Conservation (phyloP, 1,284 basidiomycete genomes). For the Ceraceosorus bombacis region DNA sequence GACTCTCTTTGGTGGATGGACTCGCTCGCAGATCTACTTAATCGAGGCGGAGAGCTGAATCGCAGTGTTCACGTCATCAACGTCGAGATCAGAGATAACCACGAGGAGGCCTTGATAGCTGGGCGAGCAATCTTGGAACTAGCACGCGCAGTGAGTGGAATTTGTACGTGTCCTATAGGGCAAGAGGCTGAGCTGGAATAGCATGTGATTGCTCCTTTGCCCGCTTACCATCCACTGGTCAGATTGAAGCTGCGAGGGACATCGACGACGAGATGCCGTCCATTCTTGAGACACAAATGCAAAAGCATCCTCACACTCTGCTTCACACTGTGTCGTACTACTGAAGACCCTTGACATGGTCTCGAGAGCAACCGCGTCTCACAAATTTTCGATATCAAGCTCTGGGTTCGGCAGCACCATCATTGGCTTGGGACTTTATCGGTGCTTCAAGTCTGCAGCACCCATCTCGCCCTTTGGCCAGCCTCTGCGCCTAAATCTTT, state of each 20-base stretch:
- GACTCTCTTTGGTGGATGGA: neutral
- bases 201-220: constrained; percentile 1
- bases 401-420: no score
- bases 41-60: constrained; percentile 82
- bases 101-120: constrained; percentile 92
- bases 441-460: no score
- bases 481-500: no score
- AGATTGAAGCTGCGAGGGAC: constrained; percentile 81
- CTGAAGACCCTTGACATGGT: constrained; percentile 4
- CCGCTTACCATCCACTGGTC: constrained; percentile 6
- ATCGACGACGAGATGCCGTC: constrained; percentile 83
- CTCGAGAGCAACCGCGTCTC: no score
- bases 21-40: constrained; percentile 65
- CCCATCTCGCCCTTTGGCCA: no score
- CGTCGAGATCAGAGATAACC: constrained; percentile 97
- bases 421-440: no score
- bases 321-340: constrained; percentile 63
- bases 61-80: constrained; percentile 93
- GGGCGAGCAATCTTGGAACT: constrained; percentile 91
- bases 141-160: constrained; percentile 67
- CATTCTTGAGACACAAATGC: constrained; percentile 75
- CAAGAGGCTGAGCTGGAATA: neutral
- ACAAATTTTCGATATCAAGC: no score
- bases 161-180: constrained; percentile 2
- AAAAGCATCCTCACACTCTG: constrained; percentile 81